A percentile compares a stretch with the other conserved stretches of the same genome.
phyloP scores from a whole-genome alignment of 169 alveolate genomes.

The Cryptosporidium parvum region DNA sequence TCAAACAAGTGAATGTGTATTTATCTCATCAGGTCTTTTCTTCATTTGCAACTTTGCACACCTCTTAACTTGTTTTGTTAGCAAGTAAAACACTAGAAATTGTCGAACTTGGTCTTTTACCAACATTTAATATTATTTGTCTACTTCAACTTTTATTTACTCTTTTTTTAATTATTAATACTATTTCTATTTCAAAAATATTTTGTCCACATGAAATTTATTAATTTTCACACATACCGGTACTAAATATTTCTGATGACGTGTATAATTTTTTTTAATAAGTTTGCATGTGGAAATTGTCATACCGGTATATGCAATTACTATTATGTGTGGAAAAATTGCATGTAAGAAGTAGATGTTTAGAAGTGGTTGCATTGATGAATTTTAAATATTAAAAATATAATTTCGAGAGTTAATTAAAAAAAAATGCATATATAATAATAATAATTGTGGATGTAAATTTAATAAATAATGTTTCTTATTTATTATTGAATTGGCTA shows the following conservation, averaged over 20 bases:
- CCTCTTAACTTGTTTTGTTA: constrained; percentile 8
- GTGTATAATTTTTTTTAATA: background rate
- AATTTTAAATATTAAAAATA: no score
- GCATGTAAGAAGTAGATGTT: background rate
- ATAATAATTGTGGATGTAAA: no score
- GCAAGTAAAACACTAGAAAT: background rate
- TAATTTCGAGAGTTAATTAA: background rate
- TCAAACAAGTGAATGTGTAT: background rate
- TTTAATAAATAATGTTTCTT: no score
- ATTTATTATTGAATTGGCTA: background rate
- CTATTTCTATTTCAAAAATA: background rate
- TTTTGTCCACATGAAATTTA: constrained; percentile 2
- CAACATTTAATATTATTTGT: background rate
- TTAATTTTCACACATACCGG: constrained; percentile 6
- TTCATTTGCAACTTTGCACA: constrained; percentile 36
- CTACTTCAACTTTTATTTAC: background rate
- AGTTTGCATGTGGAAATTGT: constrained; percentile 2
- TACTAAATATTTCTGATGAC: background rate
- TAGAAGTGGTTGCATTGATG: background rate
- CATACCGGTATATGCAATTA: background rate
- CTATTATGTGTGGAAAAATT: background rate
- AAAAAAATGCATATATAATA: no score
- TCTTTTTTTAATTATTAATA: background rate
- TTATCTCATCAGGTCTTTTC: constrained; percentile 12
- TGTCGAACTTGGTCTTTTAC: background rate